phyloP scores from a whole-genome alignment of 2,329 filamentous ascomycete genomes.

The Laburnicola sp. region DNA sequence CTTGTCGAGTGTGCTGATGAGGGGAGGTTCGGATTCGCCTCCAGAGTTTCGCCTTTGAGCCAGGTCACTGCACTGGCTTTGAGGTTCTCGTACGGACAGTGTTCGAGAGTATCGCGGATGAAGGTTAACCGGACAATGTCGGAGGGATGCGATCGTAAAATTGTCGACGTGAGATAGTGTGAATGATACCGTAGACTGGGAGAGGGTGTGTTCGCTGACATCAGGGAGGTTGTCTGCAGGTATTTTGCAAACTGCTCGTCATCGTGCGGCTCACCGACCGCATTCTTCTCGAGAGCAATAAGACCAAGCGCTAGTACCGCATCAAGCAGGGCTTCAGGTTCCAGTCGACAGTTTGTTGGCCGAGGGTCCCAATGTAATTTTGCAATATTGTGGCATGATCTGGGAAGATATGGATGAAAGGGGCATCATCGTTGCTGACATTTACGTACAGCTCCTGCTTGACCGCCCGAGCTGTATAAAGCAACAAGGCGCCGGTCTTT shows the following conservation, averaged over 20 bases:
- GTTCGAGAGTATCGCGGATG: constrained; percentile 59
- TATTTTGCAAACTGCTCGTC: constrained; percentile 59
- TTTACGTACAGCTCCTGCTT: constrained; percentile 54
- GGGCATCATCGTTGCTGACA: constrained; percentile 38
- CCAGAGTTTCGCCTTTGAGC: constrained; percentile 63
- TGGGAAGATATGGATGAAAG: constrained; percentile 55
- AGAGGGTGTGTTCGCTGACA: constrained; percentile 54
- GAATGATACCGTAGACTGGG: constrained; percentile 53
- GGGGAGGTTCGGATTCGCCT: constrained; percentile 45
- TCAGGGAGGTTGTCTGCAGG: constrained; percentile 53
- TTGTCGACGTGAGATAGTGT: constrained; percentile 53
- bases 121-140: constrained; percentile 56
- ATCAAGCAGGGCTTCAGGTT: constrained; percentile 58
- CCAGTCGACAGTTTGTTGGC: constrained; percentile 41
- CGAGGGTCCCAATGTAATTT: constrained; percentile 53
- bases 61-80: constrained; percentile 62
- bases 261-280: constrained; percentile 51
- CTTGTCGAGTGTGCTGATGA: constrained; percentile 14
- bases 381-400: constrained; percentile 55
- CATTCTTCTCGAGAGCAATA: constrained; percentile 52
- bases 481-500: constrained; percentile 57
- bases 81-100: constrained; percentile 57
- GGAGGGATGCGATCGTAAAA: constrained; percentile 58
- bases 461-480: constrained; percentile 57
- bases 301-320: constrained; percentile 57